Base-by-base conservation (phyloP, 2,329 filamentous ascomycete species). In the Exophiala mesophila region DNA sequence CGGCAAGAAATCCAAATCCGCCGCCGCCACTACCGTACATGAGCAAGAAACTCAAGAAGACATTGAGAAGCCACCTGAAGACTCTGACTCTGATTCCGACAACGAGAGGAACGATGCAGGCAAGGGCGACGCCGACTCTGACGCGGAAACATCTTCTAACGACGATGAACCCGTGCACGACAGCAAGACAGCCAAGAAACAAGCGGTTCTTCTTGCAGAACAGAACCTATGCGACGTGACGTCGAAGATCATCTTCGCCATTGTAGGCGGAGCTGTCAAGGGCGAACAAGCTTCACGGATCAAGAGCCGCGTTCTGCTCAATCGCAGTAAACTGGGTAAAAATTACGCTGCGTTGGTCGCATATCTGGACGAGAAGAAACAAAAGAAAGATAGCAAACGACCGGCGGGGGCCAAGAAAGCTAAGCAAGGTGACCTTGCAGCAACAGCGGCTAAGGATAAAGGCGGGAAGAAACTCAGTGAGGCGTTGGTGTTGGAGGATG, bases 311-410 rank as follows among this genome's bases (percentile, higher is more conserved):
- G 70, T 98, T 16, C 73, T 83, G 56, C 76, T 86, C 52, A 96
- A 98, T 65, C 83, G 83, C 59, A 71, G 69, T n/a, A 81, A 79
- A 58, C 74, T 98, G 3, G 92, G 92, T 2, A 71, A 77, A 33
- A 96, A 92, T 60, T 94, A 86, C 71, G 86, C 83, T 58, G 88
- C 92, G 56, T 80, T 96, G 5, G 70, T 95, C 3, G 77, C 79
- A 6, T 92, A 83, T 61, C 70, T 97, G 3, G 88, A 95, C 56
- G 78, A 83, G 44, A 71, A 74, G 36, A 80, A 82, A 57, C 31
- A 31, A 28, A 42, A 46, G 42, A 46, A 55, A 54, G 33, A 47
- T 52, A 41, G 41, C 57, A 40, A 45, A 54, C 17, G 62, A 57
- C 47, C 62, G 44, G 38, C 54, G 19, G 33, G 9, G 19, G 32